Evolutionary conservation across 2,329 filamentous ascomycete species (phyloP).

Genomic region (Scedosporium apiospermum): DNA sequence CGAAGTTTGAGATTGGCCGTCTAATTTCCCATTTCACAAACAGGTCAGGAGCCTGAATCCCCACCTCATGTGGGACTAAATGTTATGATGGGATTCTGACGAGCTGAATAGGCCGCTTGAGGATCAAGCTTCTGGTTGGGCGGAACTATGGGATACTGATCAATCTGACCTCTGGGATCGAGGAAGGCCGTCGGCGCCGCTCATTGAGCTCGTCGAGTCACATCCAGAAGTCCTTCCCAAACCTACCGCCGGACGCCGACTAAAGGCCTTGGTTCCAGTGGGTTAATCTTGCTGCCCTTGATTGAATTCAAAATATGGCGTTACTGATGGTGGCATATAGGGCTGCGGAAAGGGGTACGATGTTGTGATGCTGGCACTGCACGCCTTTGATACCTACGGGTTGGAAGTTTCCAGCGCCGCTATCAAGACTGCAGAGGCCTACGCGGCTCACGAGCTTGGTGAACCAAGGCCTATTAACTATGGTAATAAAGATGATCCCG

Average conservation of each 20-base stretch:
- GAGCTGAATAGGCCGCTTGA: neutral
- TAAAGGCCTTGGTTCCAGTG: neutral
- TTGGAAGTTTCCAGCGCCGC: neutral
- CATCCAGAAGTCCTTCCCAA: neutral
- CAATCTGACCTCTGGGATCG: neutral
- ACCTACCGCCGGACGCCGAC: neutral
- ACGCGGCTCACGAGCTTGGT: neutral
- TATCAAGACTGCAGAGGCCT: neutral
- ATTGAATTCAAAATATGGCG: neutral
- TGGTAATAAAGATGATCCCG: neutral
- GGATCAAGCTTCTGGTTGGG: constrained; percentile 2
- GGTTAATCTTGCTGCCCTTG: neutral
- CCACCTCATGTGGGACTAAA: neutral
- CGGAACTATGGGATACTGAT: constrained; percentile 3
- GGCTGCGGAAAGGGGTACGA: constrained; percentile 6
- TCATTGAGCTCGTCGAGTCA: neutral
- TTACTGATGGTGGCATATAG: neutral
- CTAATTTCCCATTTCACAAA: neutral
- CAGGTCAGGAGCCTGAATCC: neutral
- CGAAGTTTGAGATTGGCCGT: neutral
- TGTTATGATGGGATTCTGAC: neutral
- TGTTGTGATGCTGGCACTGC: constrained; percentile 2
- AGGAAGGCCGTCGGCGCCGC: neutral
- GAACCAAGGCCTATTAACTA: neutral
- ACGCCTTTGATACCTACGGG: constrained; percentile 10